A percentile compares a stretch with the other conserved stretches of the same genome.
These are phyloP conservation scores for Jatropha multifida DNA, from an alignment of 441 rosid genomes.

Conservation along the genomic window DNA sequence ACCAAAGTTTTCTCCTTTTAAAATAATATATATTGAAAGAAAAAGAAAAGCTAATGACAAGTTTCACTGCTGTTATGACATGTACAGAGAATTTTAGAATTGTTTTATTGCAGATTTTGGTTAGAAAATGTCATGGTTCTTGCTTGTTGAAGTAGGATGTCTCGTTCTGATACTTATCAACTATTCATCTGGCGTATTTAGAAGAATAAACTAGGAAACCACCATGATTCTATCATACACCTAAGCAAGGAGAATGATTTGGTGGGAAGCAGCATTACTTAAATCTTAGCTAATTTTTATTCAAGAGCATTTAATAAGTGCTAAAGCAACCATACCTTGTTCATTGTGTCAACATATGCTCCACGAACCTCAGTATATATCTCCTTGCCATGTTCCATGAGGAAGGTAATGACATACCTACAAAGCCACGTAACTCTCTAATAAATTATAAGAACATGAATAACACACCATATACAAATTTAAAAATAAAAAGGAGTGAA, in stretches of 20 bases:
- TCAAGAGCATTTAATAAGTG: conserved; percentile 1
- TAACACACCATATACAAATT: neutral
- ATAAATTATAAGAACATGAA: conserved; percentile 1
- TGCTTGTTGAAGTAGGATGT: neutral
- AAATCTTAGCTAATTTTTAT: conserved; percentile 13
- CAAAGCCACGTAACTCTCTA: conserved; percentile 24
- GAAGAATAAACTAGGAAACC: neutral
- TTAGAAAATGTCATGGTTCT: neutral
- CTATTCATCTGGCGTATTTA: neutral
- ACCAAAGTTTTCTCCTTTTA: neutral
- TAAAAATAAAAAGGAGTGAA: neutral
- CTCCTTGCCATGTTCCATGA: conserved; percentile 94
- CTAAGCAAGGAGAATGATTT: neutral
- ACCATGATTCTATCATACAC: neutral
- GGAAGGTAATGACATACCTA: conserved; percentile 87
- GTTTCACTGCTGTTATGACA: neutral
- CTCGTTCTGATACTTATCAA: neutral
- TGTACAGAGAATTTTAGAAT: neutral
- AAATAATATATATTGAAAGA: neutral
- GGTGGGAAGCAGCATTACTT: neutral
- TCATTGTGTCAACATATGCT: conserved; percentile 97
- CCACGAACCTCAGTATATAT: conserved; percentile 87
- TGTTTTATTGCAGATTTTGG: neutral
- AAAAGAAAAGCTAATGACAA: neutral
- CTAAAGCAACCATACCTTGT: conserved; percentile 73